A percentile compares a stretch with the other conserved stretches of the same genome.
phyloP scores from a whole-genome alignment of 129 eudicot species.

The Chrysanthemum makinoi region DNA sequence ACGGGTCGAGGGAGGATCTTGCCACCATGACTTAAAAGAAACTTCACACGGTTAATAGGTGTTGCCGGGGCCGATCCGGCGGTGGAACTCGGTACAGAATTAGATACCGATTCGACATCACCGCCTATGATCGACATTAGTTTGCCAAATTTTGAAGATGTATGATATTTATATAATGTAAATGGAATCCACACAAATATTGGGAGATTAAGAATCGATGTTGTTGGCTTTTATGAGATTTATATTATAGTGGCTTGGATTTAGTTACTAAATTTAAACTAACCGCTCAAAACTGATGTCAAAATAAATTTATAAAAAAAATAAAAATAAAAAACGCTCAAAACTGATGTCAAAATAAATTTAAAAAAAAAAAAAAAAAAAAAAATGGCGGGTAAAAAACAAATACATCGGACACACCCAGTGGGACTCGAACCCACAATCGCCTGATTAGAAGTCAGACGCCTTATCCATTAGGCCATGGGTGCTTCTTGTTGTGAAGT shows the following conservation, averaged over 20 bases:
- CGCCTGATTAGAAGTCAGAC: slow-evolving; percentile 99
- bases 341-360: slow-evolving; percentile 1
- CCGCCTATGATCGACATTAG: slow-evolving; percentile 16
- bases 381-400: background rate
- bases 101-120: slow-evolving; percentile 16
- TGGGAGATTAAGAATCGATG: slow-evolving; percentile 8
- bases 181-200: slow-evolving; percentile 17
- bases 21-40: slow-evolving; percentile 82
- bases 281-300: slow-evolving; percentile 7
- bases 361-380: background rate
- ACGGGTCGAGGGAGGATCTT: slow-evolving; percentile 70
- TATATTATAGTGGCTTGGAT: background rate
- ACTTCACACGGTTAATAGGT: slow-evolving; percentile 46
- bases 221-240: background rate
- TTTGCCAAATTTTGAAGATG: slow-evolving; percentile 11
- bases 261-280: slow-evolving; percentile 10
- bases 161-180: background rate
- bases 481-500: slow-evolving; percentile 33
- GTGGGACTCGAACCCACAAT: slow-evolving; percentile 99
- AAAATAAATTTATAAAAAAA: background rate
- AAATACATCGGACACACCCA: slow-evolving; percentile 48
- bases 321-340: background rate
- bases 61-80: slow-evolving; percentile 45
- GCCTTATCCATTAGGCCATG: slow-evolving; percentile 99
- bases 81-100: slow-evolving; percentile 32